Evolutionary conservation across 768 basidiomycete species (phyloP).

Genomic region (Guyanaporus albipodus): DNA sequence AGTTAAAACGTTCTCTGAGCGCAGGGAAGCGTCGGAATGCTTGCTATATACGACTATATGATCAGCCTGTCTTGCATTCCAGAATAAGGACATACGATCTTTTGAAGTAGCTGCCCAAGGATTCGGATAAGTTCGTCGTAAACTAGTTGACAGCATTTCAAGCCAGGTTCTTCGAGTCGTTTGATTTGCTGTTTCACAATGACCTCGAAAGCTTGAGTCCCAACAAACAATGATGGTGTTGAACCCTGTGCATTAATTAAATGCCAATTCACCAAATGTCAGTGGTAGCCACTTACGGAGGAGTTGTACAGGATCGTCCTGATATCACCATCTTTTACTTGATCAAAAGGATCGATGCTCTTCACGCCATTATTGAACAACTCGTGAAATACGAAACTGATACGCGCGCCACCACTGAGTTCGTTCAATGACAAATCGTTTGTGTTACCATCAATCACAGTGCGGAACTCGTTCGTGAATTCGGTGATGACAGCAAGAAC

Average conservation of each 20-base stretch:
- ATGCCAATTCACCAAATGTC: neutral
- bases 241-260: slow-evolving; percentile 59
- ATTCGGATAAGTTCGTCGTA: slow-evolving; percentile 98
- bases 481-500: slow-evolving; percentile 98
- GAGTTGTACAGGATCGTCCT: slow-evolving; percentile 96
- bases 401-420: slow-evolving; percentile 96
- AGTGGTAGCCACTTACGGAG: slow-evolving; percentile 57
- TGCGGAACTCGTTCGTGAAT: slow-evolving; percentile 95
- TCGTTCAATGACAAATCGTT: slow-evolving; percentile 95
- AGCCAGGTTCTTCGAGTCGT: slow-evolving; percentile 86
- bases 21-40: slow-evolving; percentile 95
- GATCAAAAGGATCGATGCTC: slow-evolving; percentile 96
- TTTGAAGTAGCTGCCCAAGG: slow-evolving; percentile 81
- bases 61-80: neutral
- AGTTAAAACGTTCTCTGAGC: slow-evolving; percentile 93
- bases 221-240: slow-evolving; percentile 93
- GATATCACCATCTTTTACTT: slow-evolving; percentile 98
- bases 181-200: slow-evolving; percentile 99
- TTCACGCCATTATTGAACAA: slow-evolving; percentile 95
- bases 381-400: slow-evolving; percentile 99
- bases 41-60: slow-evolving; percentile 51
- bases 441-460: slow-evolving; percentile 95
- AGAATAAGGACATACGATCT: slow-evolving; percentile 62
- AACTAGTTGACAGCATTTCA: slow-evolving; percentile 93
- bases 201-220: slow-evolving; percentile 95